Percentiles rank a stretch among this genome's conserved stretches.
phyloP scores from a whole-genome alignment of 2,329 filamentous ascomycete genomes.

The Fusarium zealandicum region DNA sequence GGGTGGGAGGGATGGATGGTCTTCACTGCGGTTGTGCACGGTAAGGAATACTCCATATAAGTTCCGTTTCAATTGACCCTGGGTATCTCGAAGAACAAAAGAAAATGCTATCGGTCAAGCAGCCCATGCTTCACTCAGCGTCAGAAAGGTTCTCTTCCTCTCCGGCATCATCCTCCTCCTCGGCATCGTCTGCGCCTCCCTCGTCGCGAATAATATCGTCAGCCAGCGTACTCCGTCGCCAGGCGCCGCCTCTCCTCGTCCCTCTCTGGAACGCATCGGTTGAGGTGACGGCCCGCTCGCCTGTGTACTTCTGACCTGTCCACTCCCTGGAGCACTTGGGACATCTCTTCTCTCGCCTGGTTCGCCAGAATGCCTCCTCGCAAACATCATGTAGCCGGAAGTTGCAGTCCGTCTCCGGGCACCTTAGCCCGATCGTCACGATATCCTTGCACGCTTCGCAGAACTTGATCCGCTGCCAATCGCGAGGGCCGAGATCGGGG shows the following conservation, averaged over 20 bases:
- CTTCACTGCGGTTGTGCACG: not conserved
- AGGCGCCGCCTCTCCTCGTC: slow-evolving; percentile 46
- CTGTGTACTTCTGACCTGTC: slow-evolving; percentile 59
- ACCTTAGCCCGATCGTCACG: slow-evolving; percentile 84
- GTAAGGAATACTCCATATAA: not conserved
- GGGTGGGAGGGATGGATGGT: not conserved
- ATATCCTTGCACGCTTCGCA: slow-evolving; percentile 91
- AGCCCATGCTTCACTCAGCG: slow-evolving; percentile 15
- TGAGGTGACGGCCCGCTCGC: slow-evolving; percentile 63
- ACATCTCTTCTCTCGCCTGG: slow-evolving; percentile 68
- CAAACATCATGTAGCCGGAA: slow-evolving; percentile 81
- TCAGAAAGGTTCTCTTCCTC: slow-evolving; percentile 23
- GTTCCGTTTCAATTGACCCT: slow-evolving; percentile 15
- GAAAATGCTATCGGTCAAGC: not conserved
- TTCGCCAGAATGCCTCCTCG: slow-evolving; percentile 74
- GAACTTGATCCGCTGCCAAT: slow-evolving; percentile 79
- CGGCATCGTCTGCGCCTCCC: slow-evolving; percentile 37
- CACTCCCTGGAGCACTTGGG: slow-evolving; percentile 65
- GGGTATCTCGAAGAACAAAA: slow-evolving; percentile 36
- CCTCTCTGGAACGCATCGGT: slow-evolving; percentile 59
- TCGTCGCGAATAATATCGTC: slow-evolving; percentile 46
- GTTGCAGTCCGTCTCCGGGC: slow-evolving; percentile 70
- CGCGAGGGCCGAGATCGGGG: slow-evolving; percentile 62
- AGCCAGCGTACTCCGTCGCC: slow-evolving; percentile 45
- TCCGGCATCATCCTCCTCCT: slow-evolving; percentile 32